Evolutionary conservation across 306 rosid genomes (phyloP), one percentile per base, ranked within the genome.

Genomic region (Inga oerstediana): DNA sequence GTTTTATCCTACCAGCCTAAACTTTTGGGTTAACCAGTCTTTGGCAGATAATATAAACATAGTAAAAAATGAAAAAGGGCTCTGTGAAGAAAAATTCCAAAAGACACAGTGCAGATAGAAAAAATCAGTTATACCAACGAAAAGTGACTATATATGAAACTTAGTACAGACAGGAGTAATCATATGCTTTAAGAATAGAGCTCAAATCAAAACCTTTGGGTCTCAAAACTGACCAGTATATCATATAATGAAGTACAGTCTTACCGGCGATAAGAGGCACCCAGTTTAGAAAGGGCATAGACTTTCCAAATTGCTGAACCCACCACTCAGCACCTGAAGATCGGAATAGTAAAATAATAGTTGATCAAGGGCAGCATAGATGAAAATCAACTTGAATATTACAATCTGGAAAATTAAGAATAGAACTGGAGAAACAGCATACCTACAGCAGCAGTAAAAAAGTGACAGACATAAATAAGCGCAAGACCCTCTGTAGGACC

Each of bases 401-500:
- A 52, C 17, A 77, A 78, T 59, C 5, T 46, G 71, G 72, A 52
- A n/a, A 82, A 59, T 34, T 76, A 56, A 59, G 65, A 45, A 72
- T 48, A 22, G 49, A 52, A 67, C 62, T 78, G 51, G 43, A 49
- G 75, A 82, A 78, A 79, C 83, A 84, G 22, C 90, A 46, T 96
- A 96, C 99, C 99, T 8, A 94, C 97, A 59, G 91, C 39, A 59
- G 95, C 89, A 43, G 98, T 94, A 87, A 94, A 92, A 85, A 90
- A 94, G 82, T 97, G 99, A 77, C 49, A 3, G 46, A 88, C 10
- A 82, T 90, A 94, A 73, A 97, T 91, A 82, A 94, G 85, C 97
- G 89, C 85, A 78, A 94, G 97, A 87, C 99, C 99, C 89, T 97
- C 99, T 2, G 99, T 97, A 73, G 99, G 98, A 61, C 99, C 99